Percentiles rank a stretch among this genome's conserved stretches.
phyloP scores from a whole-genome alignment of 2,329 filamentous ascomycete species.

The Zymoseptoria tritici region DNA sequence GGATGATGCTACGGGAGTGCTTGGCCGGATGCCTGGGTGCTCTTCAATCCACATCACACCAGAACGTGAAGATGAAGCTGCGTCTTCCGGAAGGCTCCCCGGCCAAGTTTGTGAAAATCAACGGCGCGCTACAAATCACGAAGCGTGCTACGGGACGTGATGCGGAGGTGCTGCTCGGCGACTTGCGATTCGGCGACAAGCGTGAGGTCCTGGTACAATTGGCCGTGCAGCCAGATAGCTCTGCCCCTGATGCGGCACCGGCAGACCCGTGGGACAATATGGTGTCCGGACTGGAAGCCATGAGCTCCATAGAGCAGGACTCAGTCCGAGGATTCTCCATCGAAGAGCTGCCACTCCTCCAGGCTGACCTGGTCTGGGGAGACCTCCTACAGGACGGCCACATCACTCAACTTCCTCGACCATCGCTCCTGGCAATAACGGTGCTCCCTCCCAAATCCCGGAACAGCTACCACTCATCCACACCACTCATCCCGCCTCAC shows the following conservation, averaged over 20 bases:
- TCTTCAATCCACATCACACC: conserved; percentile 90
- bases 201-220: conserved; percentile 88
- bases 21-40: conserved; percentile 86
- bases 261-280: conserved; percentile 97
- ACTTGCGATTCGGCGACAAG: conserved; percentile 93
- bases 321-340: conserved; percentile 77
- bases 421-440: conserved; percentile 87
- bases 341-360: conserved; percentile 89
- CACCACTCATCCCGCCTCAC: conserved; percentile 87
- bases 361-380: conserved; percentile 88
- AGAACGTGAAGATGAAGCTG: conserved; percentile 93
- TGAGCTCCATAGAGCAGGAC: conserved; percentile 79
- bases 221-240: conserved; percentile 79
- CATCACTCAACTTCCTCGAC: conserved; percentile 75
- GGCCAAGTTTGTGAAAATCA: conserved; percentile 98
- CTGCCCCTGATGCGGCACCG: conserved; percentile 73
- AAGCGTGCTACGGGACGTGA: conserved; percentile 92
- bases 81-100: conserved; percentile 91
- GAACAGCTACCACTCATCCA: conserved; percentile 25
- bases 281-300: conserved; percentile 86
- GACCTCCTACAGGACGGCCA: conserved; percentile 87
- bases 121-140: conserved; percentile 88
- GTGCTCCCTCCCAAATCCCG: conserved; percentile 63
- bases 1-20: conserved; percentile 99
- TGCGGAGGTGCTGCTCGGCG: conserved; percentile 84